Base-by-base conservation (phyloP, 2,329 filamentous ascomycete genomes). In the Fusarium setosum region DNA sequence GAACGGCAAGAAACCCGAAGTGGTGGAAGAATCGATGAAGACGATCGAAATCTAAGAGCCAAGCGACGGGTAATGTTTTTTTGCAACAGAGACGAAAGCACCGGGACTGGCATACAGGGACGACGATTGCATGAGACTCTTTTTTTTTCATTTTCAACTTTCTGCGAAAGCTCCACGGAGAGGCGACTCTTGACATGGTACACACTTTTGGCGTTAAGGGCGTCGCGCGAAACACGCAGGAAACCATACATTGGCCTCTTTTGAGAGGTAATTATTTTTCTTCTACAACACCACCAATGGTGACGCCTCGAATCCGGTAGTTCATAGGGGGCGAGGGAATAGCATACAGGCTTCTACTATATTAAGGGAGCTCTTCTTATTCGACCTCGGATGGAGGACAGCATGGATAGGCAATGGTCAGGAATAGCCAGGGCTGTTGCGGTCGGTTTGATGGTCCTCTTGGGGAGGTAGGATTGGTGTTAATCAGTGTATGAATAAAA, bases 41-140 rank as follows among this genome's bases (percentile, higher is more conserved):
- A 86, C 84, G 61, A 88, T 88, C 76, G 85, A 88, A 76, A 88
- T 88, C 70, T 88, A 61, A 75, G 41, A 57, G 59, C 60, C 41
- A 41, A 48, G 41, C 31, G 38, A 57, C 49, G 51, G 45, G 50
- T 32, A 51, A 35, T 51, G 54, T 55, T 58, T 68, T 69, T 47
- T 57, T 59, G 61, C 58, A 58, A 61, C 63, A 63, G 51, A 56
- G 61, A 72, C 54, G 65, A 69, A 63, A 67, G 59, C 59, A 70
- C 60, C 51, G 45, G 56, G 59, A 71, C 68, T 62, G 67, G 68
- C 67, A 72, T 70, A 69, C 61, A 72, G 55, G 69, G 50, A 62
- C 64, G 62, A 72, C 65, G 70, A 72, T 63, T 70, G 66, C 70
- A 72, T 63, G 70, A 72, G 57, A 64, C 53, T 72, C 70, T 68